Conservation (phyloP, 202 grass and related monocot genomes). For the Setaria viridis region DNA sequence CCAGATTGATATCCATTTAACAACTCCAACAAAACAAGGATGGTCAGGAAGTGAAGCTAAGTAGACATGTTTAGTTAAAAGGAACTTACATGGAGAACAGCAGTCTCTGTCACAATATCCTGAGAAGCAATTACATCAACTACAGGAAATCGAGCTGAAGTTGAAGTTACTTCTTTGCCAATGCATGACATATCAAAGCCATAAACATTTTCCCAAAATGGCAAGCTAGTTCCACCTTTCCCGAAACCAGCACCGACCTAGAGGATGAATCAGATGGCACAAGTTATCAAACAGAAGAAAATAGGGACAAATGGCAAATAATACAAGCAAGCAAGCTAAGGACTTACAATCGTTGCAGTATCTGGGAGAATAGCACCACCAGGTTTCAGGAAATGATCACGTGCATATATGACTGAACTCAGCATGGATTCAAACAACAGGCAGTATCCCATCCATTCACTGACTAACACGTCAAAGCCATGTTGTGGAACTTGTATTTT, state of each 20-base stretch:
- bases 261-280: constrained; percentile 36
- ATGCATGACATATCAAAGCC: constrained; percentile 97
- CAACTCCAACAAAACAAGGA: neutral
- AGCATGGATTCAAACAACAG: constrained; percentile 96
- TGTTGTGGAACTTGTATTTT: constrained; percentile 58
- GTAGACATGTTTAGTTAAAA: constrained; percentile 21
- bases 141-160: constrained; percentile 67
- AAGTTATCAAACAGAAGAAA: constrained; percentile 35
- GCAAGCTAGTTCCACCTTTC: constrained; percentile 84
- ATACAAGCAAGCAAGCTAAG: neutral
- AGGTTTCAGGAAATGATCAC: constrained; percentile 91
- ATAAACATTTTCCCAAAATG: constrained; percentile 97
- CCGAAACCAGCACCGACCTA: constrained; percentile 94
- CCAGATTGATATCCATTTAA: constrained; percentile 5
- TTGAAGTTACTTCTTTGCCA: constrained; percentile 76
- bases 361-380: constrained; percentile 88
- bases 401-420: constrained; percentile 89
- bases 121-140: constrained; percentile 68
- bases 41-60: neutral
- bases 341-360: constrained; percentile 85
- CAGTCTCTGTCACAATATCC: constrained; percentile 85
- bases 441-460: constrained; percentile 99
- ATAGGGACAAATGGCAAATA: neutral
- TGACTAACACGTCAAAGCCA: constrained; percentile 89
- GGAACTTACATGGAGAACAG: constrained; percentile 76